Evolutionary conservation across 2,329 filamentous ascomycete species (phyloP).

Genomic region (Stagonosporopsis cucurbitacearum): DNA sequence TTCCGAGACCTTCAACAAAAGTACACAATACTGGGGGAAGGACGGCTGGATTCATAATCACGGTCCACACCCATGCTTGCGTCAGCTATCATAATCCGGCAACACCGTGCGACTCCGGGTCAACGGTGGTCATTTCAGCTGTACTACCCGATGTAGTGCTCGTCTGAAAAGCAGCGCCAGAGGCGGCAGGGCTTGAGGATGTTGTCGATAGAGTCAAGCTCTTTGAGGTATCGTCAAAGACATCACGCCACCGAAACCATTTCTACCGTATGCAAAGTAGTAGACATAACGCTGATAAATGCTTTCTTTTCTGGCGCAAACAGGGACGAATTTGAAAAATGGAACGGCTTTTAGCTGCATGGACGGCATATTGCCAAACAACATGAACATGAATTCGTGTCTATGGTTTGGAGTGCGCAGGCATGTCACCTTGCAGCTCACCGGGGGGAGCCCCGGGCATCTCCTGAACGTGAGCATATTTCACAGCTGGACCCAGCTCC

Average conservation of each 20-base stretch:
- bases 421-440: slow-evolving; percentile 8
- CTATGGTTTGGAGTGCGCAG: background rate
- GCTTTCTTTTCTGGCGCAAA: background rate
- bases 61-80: background rate
- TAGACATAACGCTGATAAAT: no score
- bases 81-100: no score
- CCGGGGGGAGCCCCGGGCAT: slow-evolving; percentile 4
- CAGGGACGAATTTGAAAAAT: background rate
- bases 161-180: no score
- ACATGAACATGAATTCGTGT: no score
- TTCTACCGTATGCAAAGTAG: no score
- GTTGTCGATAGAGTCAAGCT: no score
- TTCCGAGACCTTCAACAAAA: background rate
- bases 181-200: no score
- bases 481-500: background rate
- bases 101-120: no score
- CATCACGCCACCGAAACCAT: no score
- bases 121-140: no score
- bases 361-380: background rate
- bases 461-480: slow-evolving; percentile 8
- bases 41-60: background rate
- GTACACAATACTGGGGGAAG: background rate
- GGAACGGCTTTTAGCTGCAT: background rate
- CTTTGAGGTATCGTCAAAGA: no score
- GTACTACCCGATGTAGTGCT: no score